Conservation (phyloP, 2,329 filamentous ascomycete genomes). For the Cylindrodendrum hubeiense region DNA sequence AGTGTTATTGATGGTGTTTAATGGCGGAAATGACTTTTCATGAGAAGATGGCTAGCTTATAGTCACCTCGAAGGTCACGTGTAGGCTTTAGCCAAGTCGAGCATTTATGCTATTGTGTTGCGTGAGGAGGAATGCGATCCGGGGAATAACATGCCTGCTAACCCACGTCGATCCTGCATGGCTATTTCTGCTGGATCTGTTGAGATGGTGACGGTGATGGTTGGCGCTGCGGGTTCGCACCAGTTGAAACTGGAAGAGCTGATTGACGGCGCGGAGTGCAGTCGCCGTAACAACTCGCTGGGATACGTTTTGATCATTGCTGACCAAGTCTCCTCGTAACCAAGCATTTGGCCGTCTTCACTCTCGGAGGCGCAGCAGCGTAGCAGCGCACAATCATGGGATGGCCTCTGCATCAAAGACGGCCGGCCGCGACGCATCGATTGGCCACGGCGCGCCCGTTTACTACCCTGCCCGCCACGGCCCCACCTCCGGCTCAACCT, state of each 20-base stretch:
- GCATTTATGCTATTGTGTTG: too few relatives aligned
- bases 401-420: conserved; percentile 2
- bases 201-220: too few relatives aligned
- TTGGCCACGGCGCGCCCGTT: conserved; percentile 10
- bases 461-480: neutral
- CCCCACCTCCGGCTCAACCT: conserved; percentile 7
- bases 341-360: neutral
- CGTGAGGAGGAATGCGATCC: too few relatives aligned
- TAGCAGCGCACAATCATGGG: neutral
- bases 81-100: too few relatives aligned
- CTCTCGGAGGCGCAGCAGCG: neutral
- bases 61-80: neutral
- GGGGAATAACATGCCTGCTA: too few relatives aligned
- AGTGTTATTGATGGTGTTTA: too few relatives aligned
- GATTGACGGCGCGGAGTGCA: conserved; percentile 42
- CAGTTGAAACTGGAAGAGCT: too few relatives aligned
- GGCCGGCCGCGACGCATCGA: neutral
- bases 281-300: neutral
- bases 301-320: neutral
- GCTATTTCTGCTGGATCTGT: too few relatives aligned
- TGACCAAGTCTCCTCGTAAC: neutral
- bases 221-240: too few relatives aligned
- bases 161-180: too few relatives aligned
- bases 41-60: too few relatives aligned
- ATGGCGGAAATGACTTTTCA: too few relatives aligned